Base-by-base conservation (phyloP, 305 asterid genomes). In the Fraxinus ornus region DNA sequence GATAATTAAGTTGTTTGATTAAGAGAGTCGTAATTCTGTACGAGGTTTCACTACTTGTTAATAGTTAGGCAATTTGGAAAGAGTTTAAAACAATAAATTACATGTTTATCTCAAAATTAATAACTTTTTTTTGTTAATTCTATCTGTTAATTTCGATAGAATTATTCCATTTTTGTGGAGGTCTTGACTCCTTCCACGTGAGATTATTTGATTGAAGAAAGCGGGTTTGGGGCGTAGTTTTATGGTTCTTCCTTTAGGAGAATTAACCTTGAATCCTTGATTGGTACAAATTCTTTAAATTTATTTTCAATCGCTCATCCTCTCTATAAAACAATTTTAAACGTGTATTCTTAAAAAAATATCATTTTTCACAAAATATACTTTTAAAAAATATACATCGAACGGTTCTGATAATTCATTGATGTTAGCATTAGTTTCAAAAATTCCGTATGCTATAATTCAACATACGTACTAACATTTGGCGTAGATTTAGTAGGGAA, bases 131-230 rank as follows among this genome's bases (percentile, higher is more conserved):
- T 44, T 2, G 0, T 12, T 36, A n/a, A n/a, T n/a, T n/a, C n/a
- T n/a, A n/a, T n/a, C n/a, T 47, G 5, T 49, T 15, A 49, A 15
- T 15, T 49, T 49, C 7, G 15, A 47, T 17, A 4, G 60, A 15
- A 15, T 49, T 4, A 49, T 49, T 49, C 60, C 60, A 74, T n/a
- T 57, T 19, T 57, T 57, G 70, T 26, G 73, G 73, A 26, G 71
- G 47, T 44, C 21, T 74, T 73, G 36, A 52, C 36, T 71, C 84
- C 82, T 79, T 70, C 82, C 86, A 82, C 32, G 86, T 78, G 85
- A 75, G 22, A 30, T 70, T 32, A 72, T 70, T 3, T 75, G 41
- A 57, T 1, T 77, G 62, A 62, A 73, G 73, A 74, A 71, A 77
- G 88, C 83, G 62, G 86, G 84, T 77, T 47, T 78, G 6, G 32